Evolutionary conservation across 441 rosid species (phyloP).

Genomic region (Corymbia citriodora): DNA sequence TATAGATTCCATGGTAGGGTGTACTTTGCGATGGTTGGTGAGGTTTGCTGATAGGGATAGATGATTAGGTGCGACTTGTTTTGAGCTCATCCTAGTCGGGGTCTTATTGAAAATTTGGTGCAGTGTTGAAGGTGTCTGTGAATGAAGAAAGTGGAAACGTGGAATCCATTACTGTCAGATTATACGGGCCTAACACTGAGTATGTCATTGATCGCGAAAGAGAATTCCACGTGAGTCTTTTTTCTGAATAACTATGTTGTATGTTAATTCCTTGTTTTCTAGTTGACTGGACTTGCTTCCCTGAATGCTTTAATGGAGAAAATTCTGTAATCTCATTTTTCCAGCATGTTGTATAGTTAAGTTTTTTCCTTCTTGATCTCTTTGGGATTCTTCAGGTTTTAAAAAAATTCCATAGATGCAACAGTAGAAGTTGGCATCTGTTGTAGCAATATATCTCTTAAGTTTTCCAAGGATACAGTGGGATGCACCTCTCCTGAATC

Average conservation of each 20-base stretch:
- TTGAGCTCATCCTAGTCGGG: not conserved
- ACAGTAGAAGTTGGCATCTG: not conserved
- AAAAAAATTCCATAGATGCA: not conserved
- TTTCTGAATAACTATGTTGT: not conserved
- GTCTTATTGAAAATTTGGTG: slow-evolving; percentile 1
- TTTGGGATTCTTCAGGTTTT: not conserved
- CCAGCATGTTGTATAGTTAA: not conserved
- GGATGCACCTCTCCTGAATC: not conserved
- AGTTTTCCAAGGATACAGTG: not conserved
- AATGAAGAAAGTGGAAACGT: slow-evolving; percentile 50
- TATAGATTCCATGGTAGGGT: not conserved
- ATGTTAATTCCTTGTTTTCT: not conserved
- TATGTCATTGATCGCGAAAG: slow-evolving; percentile 80
- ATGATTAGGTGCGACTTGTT: not conserved
- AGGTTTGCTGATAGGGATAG: not conserved
- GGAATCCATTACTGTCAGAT: slow-evolving; percentile 63
- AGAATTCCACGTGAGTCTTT: slow-evolving; percentile 59
- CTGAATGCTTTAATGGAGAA: not conserved
- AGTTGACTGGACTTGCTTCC: not conserved
- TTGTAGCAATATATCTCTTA: not conserved
- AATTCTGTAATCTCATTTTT: not conserved
- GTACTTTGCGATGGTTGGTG: not conserved
- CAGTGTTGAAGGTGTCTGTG: slow-evolving; percentile 88
- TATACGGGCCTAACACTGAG: slow-evolving; percentile 94
- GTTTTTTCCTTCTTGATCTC: not conserved